These are phyloP conservation scores for Kregervanrija delftensis DNA, from an alignment of 805 yeast genomes.

Conservation along the genomic window DNA sequence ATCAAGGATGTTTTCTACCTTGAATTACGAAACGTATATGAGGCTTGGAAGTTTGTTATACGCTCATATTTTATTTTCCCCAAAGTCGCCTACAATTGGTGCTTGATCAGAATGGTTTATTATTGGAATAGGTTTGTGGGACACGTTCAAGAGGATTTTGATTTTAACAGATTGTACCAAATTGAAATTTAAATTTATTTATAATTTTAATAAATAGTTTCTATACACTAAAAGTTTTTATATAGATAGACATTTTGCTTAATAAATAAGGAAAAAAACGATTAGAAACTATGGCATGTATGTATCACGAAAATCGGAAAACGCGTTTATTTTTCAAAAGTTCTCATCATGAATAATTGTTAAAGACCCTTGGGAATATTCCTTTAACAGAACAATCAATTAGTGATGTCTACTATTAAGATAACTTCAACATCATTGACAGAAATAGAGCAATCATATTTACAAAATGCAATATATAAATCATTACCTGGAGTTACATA, in stretches of 20 bases:
- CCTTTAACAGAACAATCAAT: too few species aligned
- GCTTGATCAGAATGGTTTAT: constrained; percentile 40
- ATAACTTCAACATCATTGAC: constrained; percentile 25
- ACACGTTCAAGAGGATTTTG: constrained; percentile 31
- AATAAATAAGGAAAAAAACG: too few species aligned
- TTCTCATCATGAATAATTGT: too few species aligned
- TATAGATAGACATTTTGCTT: too few species aligned
- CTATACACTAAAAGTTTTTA: too few species aligned
- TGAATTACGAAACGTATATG: constrained; percentile 28
- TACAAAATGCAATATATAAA: constrained; percentile 11
- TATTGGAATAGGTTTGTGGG: constrained; percentile 79
- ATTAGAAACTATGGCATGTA: too few species aligned
- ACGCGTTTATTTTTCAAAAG: too few species aligned
- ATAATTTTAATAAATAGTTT: too few species aligned
- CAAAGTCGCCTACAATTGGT: constrained; percentile 43
- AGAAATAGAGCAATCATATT: constrained; percentile 11
- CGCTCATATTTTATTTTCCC: constrained; percentile 69
- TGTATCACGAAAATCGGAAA: too few species aligned
- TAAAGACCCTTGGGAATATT: too few species aligned
- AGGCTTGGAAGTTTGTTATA: constrained; percentile 59
- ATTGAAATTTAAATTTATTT: constrained; percentile 4
- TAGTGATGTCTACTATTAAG: neutral
- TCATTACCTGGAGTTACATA: constrained; percentile 14
- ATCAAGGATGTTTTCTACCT: constrained; percentile 17
- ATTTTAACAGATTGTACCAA: constrained; percentile 23